Base-by-base conservation (phyloP, 345 rosid genomes). In the Durio zibethinus region DNA sequence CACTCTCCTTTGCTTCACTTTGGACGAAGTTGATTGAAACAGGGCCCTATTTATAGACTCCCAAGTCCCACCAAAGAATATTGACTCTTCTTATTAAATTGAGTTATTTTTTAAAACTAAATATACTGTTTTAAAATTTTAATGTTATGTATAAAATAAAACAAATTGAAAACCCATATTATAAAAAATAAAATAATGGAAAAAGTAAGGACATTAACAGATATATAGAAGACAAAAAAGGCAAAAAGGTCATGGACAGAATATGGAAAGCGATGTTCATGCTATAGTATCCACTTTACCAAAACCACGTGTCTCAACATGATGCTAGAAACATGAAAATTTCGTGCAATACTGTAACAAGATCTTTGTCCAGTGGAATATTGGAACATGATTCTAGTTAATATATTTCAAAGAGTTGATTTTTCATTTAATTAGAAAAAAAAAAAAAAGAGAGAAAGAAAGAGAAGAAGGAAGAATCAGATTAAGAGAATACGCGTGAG, bases 1-100 rank as follows among this genome's bases (percentile, higher is more conserved):
- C 75, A 78, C 74, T 77, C 82, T 73, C 75, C 85, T 80, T 66
- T 16, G 59, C 35, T 67, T 47, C 73, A 50, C 61, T 53, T 20
- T 20, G 25, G 43, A 35, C 53, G 54, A 47, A n/a, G 50, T 21
- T 4, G 21, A 25, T 66, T 11, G 57, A 63, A 53, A 60, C 64
- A 36, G n/a, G n/a, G 47, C 74, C 48, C 40, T 36, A 56, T 66
- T 42, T 81, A 77, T 72, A 81, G 65, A 59, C 71, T 40, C 54
- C 15, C 35, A 50, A 61, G n/a, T 31, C 66, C 40, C 14, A 35
- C 69, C 69, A 20, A 48, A 52, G 10, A 35, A 29, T 18, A 27
- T 68, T 43, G 38, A 25, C 36, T 45, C 73, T 61, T 31, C 1
- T 31, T 20, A 20, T 3, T 33, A 66, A 66, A 38, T 1, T 10